Percentiles rank a stretch among this genome's conserved stretches.
Conservation (phyloP, 1,284 basidiomycete species). For the Omphalotus olearius region DNA sequence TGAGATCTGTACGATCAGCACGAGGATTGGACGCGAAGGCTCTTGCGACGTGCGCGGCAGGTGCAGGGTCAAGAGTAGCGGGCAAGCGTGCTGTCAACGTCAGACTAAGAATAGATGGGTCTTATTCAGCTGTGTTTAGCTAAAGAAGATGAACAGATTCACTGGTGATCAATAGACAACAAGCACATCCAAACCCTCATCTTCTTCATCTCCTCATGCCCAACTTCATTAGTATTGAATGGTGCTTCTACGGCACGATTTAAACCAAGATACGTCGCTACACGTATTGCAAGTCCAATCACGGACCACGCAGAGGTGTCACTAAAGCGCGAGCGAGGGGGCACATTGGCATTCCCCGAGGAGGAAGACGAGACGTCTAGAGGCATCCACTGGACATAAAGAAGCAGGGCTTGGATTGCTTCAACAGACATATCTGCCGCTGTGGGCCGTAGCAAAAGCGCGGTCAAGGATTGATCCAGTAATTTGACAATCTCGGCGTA, state of each 20-base stretch:
- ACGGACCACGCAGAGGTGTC: constrained; percentile 11
- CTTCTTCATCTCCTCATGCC: constrained; percentile 4
- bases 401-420: constrained; percentile 9
- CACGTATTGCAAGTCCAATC: constrained; percentile 9
- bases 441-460: constrained; percentile 6
- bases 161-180: constrained; percentile 10
- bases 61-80: constrained; percentile 5
- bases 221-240: not conserved
- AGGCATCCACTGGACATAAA: constrained; percentile 11
- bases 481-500: constrained; percentile 7
- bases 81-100: constrained; percentile 8
- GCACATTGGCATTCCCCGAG: not conserved
- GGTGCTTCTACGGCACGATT: constrained; percentile 9
- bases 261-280: constrained; percentile 8
- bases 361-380: constrained; percentile 1
- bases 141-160: not conserved
- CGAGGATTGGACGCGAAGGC: constrained; percentile 8
- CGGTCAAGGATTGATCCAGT: constrained; percentile 8
- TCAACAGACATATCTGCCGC: constrained; percentile 9
- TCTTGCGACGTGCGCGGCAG: constrained; percentile 3
- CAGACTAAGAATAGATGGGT: not conserved
- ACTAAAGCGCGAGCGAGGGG: constrained; percentile 3
- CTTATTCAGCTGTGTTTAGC: no score
- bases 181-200: constrained; percentile 12
- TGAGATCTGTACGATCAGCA: constrained; percentile 5